Conservation (phyloP, 306 rosid species). For the Cicer yamashitae region DNA sequence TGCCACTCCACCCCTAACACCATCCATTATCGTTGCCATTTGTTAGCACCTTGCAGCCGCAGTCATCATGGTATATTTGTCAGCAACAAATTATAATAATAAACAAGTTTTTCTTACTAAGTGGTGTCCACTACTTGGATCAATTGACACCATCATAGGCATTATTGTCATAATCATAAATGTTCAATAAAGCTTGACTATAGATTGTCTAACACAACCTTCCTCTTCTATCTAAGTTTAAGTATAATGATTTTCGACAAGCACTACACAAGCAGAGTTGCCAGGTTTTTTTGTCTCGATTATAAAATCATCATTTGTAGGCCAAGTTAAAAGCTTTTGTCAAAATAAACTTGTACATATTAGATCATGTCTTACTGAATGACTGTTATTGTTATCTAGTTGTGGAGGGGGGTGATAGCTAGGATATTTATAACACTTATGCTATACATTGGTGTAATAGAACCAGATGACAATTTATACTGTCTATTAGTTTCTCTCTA, state of each 20-base stretch:
- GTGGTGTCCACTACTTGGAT: background rate
- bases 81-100: too few species aligned
- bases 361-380: too few species aligned
- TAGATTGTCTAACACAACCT: background rate
- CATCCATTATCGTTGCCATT: background rate
- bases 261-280: background rate
- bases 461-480: background rate
- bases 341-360: background rate
- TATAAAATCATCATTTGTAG: background rate
- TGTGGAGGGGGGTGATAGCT: too few species aligned
- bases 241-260: slow-evolving; percentile 1
- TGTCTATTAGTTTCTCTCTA: slow-evolving; percentile 1
- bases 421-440: background rate
- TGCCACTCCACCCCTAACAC: background rate
- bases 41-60: background rate
- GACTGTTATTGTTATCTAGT: too few species aligned
- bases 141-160: background rate
- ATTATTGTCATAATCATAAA: background rate
- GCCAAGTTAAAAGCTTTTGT: background rate
- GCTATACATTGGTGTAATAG: slow-evolving; percentile 2
- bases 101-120: too few species aligned
- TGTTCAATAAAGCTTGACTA: background rate
- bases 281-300: background rate
- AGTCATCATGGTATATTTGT: background rate
- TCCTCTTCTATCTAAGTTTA: background rate